Evolutionary conservation across 2,329 filamentous ascomycete species (phyloP), one percentile per base, ranked within the genome.

Genomic region (Stagonosporopsis tanaceti): DNA sequence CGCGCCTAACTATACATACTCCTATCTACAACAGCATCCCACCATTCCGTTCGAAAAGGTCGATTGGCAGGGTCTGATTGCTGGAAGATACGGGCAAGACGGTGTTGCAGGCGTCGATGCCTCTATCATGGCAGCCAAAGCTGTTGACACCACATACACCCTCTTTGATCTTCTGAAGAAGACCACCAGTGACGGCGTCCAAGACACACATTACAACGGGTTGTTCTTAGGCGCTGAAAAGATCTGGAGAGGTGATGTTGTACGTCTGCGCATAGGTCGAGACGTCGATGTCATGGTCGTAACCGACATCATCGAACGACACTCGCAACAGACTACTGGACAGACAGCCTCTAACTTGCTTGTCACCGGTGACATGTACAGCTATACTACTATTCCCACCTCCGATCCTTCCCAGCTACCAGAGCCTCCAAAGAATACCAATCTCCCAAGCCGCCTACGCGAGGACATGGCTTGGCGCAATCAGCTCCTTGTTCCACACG

Each of bases 171-270:
- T 71, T n/a, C 71, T 80, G n/a, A 78, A 77, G 40, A 78, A 74
- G 20, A 64, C 70, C 1, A 48, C 58, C 1, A 66, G 78, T 1
- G 71, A 73, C 3, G 77, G 77, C 14, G 57, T 71, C 2, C 76
- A 81, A 52, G 79, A 81, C 42, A 69, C 76, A 3, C 76, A 80
- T 51, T 87, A 82, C 69, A 82, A 82, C 54, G 83, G 82, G 30
- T 76, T 87, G 47, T 87, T 80, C 67, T 70, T 87, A 0, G 85
- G 85, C 6, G 84, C 81, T 1, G 85, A 87, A 65, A 87, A 86
- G 70, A 78, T 87, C 22, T 87, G 84, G 82, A 72, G 81, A 20
- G 83, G 84, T n/a, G 85, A 87, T 44, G 79, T 83, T 1, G 77
- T 87, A 14, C 82, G 85, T n/a, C 71, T 87, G 5, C 75, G 77